Evolutionary conservation across 768 basidiomycete genomes (phyloP), one percentile per base, ranked within the genome.

Genomic region (Trametes cinnabarina): DNA sequence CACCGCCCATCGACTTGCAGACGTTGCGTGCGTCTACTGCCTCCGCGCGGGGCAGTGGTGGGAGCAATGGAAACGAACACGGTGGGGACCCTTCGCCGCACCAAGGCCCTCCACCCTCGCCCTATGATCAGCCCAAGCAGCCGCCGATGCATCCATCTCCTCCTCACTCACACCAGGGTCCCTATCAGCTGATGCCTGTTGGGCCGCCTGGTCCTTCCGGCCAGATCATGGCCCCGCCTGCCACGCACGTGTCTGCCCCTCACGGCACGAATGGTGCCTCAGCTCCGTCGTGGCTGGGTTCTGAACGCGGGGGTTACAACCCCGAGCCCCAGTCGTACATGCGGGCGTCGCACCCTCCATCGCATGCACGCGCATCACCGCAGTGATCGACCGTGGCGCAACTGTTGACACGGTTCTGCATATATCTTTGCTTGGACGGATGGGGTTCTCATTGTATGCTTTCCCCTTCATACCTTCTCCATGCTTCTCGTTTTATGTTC

Each of bases 1-100:
- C 73, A 4, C 71, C 71, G 26, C 79, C 76, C 30, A 89, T 92
- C 55, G 87, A 90, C 67, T 77, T 92, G 70, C 88, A 90, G 61
- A 90, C 82, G 41, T 74, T 92, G 47, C 85, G 89, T 11, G 87
- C 86, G 25, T 90, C 69, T 43, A 70, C 69, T 1, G 66, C 65
- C n/a, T 66, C 66, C n/a, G 64, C 66, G 1, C 57, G 68, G n/a
- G 66, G 65, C 41, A 49, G 43, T 30, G 55, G 55, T 37, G 35
- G 51, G 30, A 42, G 8, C 43, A 25, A 48, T 22, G 40, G 50
- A 9, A 37, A 37, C 46, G 60, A 55, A 4, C 63, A 66, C 17
- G 42, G 53, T 15, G 51, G 42, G 14, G 62, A 60, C 15, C 11
- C 58, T 30, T 62, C 56, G 30, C 47, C 37, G 23, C 47, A 49